Conservation (phyloP, 352 stramenopile genomes). For the Phytophthora citrophthora region DNA sequence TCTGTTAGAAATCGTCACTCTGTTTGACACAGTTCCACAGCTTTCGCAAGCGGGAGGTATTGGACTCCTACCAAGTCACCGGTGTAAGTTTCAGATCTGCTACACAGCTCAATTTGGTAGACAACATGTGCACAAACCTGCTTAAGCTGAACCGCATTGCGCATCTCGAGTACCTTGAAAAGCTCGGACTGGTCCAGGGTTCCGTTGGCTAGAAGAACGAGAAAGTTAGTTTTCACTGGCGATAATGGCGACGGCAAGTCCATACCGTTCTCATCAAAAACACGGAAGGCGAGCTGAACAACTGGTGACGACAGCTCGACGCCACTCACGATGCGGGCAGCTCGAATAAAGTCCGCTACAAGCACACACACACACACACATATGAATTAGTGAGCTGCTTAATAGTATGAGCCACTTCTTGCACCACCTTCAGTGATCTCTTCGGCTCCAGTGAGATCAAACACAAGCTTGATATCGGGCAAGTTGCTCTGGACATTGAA, state of each 20-base stretch:
- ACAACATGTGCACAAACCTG: conserved; percentile 33
- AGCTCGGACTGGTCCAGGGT: conserved; percentile 73
- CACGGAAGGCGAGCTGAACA: conserved; percentile 74
- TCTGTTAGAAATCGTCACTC: conserved; percentile 8
- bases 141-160: conserved; percentile 57
- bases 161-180: conserved; percentile 73
- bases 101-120: neutral
- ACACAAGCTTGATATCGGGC: conserved; percentile 74
- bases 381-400: neutral
- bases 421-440: conserved; percentile 74
- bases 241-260: neutral
- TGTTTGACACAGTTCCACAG: conserved; percentile 37
- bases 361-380: neutral
- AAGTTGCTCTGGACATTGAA: conserved; percentile 76
- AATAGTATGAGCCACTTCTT: too few relatives aligned
- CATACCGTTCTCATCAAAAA: conserved; percentile 77
- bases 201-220: conserved; percentile 48
- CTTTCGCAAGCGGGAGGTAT: conserved; percentile 17
- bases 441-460: conserved; percentile 64
- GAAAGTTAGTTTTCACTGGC: neutral
- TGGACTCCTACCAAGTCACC: conserved; percentile 1
- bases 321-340: conserved; percentile 63
- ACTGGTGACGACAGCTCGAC: conserved; percentile 73
- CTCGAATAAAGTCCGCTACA: conserved; percentile 73
- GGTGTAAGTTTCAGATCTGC: neutral